Evolutionary conservation across 2,329 filamentous ascomycete species (phyloP), one percentile per base, ranked within the genome.

Genomic region (Cylindrodendrum hubeiense): DNA sequence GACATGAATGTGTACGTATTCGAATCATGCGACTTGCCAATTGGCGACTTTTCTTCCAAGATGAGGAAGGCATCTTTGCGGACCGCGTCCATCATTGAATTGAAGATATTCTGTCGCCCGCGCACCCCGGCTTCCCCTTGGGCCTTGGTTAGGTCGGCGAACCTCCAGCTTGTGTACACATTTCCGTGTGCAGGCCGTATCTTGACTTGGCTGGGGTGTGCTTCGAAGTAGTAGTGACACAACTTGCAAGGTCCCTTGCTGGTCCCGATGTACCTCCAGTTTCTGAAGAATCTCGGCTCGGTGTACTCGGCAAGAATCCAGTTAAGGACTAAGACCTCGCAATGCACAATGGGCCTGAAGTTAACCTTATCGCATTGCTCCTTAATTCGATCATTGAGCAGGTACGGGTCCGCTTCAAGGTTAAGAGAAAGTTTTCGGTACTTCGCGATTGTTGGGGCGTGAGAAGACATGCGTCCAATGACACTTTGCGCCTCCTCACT

Each of bases 231-330:
- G 51, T 78, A 76, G 4, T 70, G 43, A 26, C 81, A 83, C 1
- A 83, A 73, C 0, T 75, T 73, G 34, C 81, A 83, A 0, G 80
- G 78, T 0, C 80, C 80, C 66, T 83, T 83, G 69, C 80, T 81
- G 28, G 71, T 73, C 0, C 80, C 81, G n/a, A 83, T 80, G 57
- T 82, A 83, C 15, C 66, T 71, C 61, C 72, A 76, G 9, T 69
- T 63, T 0, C 63, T 43, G 60, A 79, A 83, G 71, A 80, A 82
- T 0, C 37, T 37, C 0, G 65, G 26, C 0, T 9, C 2, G 47
- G 55, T 1, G 43, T 33, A 54, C 8, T 63, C 44, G n/a, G 50
- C 30, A 9, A 72, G 33, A 28, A 75, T 60, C 24, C 75, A 74
- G 17, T 74, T 67, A 19, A 77, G 69, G 0, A 80, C 59, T 1